Conservation (phyloP, 768 basidiomycete species). For the Suillus cothurnatus region DNA sequence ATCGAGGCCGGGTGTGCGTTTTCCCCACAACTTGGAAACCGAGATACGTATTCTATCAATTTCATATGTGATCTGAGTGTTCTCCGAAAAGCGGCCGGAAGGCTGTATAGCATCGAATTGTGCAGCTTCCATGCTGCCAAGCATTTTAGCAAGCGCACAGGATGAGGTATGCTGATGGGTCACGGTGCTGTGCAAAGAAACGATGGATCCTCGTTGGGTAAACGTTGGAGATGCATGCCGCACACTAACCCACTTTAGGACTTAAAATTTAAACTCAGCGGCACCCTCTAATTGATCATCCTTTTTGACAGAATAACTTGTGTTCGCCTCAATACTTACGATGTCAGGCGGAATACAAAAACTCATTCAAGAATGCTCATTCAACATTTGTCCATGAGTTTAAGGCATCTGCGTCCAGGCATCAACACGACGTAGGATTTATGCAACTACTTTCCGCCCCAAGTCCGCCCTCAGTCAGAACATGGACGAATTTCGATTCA, state of each 20-base stretch:
- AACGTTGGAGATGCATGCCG: not conserved
- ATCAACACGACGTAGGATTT: not conserved
- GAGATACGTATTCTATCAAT: constrained; percentile 2
- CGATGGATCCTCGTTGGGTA: constrained; percentile 2
- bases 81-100: not conserved
- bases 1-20: not conserved
- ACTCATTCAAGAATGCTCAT: not conserved
- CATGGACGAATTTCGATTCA: not conserved
- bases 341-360: not conserved
- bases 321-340: not conserved
- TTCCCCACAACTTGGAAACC: not conserved
- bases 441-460: not conserved
- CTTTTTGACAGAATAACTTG: not conserved
- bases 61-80: not conserved
- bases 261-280: constrained; percentile 3
- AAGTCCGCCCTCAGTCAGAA: not conserved
- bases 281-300: not conserved
- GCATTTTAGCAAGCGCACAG: not conserved
- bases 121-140: constrained; percentile 2
- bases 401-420: not conserved
- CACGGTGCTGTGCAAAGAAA: constrained; percentile 1
- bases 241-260: not conserved
- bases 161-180: not conserved
- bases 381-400: not conserved
- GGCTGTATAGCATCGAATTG: not conserved